Conservation (phyloP, 345 rosid genomes). For the Draba incana region DNA sequence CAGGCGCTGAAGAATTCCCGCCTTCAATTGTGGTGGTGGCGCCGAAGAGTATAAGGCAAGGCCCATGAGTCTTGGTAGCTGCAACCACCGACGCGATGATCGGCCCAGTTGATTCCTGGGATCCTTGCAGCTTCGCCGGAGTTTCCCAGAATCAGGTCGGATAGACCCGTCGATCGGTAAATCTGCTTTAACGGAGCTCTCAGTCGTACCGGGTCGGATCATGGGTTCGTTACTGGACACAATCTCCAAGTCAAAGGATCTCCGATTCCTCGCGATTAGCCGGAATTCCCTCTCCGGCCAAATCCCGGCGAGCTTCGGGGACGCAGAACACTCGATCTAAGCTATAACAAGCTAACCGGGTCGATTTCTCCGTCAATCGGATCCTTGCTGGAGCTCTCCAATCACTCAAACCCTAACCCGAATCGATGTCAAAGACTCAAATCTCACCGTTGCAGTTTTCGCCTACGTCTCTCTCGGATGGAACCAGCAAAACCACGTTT, state of each 20-base stretch:
- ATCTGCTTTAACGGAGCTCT: slow-evolving; percentile 67
- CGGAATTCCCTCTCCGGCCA: slow-evolving; percentile 71
- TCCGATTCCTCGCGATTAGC: slow-evolving; percentile 75
- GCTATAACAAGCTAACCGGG: slow-evolving; percentile 82
- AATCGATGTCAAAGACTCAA: slow-evolving; percentile 82
- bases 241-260: slow-evolving; percentile 57
- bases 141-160: too few species aligned
- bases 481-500: slow-evolving; percentile 64
- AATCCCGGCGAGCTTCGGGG: slow-evolving; percentile 75
- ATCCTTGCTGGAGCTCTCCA: slow-evolving; percentile 67
- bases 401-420: slow-evolving; percentile 65
- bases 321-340: slow-evolving; percentile 80
- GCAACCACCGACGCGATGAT: slow-evolving; percentile 96
- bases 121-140: too few species aligned
- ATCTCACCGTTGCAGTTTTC: slow-evolving; percentile 64
- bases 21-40: slow-evolving; percentile 99
- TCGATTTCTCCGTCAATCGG: slow-evolving; percentile 67
- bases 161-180: slow-evolving; percentile 80
- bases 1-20: slow-evolving; percentile 78
- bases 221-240: slow-evolving; percentile 72
- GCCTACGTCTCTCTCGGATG: slow-evolving; percentile 64
- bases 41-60: slow-evolving; percentile 92
- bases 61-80: slow-evolving; percentile 86
- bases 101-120: too few species aligned
- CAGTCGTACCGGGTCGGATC: slow-evolving; percentile 83